phyloP scores from a whole-genome alignment of 371 early-diverging fungal genomes.

The Mortierella sp. region DNA sequence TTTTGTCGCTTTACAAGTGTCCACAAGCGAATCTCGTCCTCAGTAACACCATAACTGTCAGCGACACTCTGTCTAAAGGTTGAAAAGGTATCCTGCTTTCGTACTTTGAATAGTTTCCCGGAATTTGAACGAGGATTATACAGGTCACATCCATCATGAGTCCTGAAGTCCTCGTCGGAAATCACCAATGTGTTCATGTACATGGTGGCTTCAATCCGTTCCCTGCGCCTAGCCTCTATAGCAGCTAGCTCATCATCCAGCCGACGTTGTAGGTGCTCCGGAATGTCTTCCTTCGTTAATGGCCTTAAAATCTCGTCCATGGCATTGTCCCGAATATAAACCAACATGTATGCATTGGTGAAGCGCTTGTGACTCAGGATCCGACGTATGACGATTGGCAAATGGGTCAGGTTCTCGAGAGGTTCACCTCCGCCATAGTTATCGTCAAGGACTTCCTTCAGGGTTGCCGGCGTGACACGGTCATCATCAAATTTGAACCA shows the following conservation, averaged over 20 bases:
- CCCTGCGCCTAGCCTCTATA: constrained; percentile 35
- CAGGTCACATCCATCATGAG: constrained; percentile 87
- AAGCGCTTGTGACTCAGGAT: constrained; percentile 72
- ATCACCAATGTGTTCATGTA: constrained; percentile 33
- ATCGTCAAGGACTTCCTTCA: constrained; percentile 94
- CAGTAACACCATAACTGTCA: constrained; percentile 60
- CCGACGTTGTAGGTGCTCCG: constrained; percentile 78
- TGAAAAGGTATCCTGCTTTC: constrained; percentile 66
- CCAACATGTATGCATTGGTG: constrained; percentile 98
- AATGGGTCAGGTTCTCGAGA: constrained; percentile 57
- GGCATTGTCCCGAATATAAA: constrained; percentile 87
- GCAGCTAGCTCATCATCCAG: constrained; percentile 30
- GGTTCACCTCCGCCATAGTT: constrained; percentile 89
- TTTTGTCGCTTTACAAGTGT: constrained; percentile 82
- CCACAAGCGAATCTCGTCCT: constrained; percentile 85
- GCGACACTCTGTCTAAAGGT: constrained; percentile 66
- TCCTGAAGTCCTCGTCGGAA: constrained; percentile 67
- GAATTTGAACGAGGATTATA: constrained; percentile 59
- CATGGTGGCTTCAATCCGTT: constrained; percentile 42
- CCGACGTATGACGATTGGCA: constrained; percentile 48
- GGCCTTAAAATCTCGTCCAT: constrained; percentile 79
- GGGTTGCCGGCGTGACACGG: constrained; percentile 86
- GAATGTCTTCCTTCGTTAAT: constrained; percentile 77
- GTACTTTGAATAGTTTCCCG: constrained; percentile 59
- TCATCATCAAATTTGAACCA: constrained; percentile 99